These are phyloP conservation scores for Ophiosphaerella korrae DNA, from an alignment of 2,329 filamentous ascomycete genomes.

Conservation along the genomic window DNA sequence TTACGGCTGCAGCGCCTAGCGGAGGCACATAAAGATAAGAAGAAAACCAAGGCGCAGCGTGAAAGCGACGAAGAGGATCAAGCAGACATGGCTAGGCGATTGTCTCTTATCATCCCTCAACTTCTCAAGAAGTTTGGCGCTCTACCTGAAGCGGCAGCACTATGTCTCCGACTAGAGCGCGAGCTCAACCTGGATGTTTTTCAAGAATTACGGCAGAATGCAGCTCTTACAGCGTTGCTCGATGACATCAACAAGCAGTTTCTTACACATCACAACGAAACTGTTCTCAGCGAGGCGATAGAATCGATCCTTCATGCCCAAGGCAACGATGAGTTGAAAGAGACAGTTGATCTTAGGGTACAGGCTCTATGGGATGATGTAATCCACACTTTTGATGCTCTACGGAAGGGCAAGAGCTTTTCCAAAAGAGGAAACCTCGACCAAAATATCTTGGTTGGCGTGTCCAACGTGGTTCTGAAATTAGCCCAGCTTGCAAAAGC, in stretches of 20 bases:
- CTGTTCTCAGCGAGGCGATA: slow-evolving; percentile 82
- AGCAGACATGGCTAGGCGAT: slow-evolving; percentile 76
- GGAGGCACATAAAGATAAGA: slow-evolving; percentile 65
- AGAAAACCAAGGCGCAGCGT: slow-evolving; percentile 59
- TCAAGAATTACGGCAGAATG: slow-evolving; percentile 84
- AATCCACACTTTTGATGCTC: slow-evolving; percentile 71
- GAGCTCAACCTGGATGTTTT: slow-evolving; percentile 86
- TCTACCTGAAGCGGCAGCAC: slow-evolving; percentile 81
- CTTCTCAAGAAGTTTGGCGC: slow-evolving; percentile 93
- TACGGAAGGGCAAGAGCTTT: slow-evolving; percentile 73
- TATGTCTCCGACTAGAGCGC: slow-evolving; percentile 84
- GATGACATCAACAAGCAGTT: slow-evolving; percentile 96
- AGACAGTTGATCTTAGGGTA: slow-evolving; percentile 80
- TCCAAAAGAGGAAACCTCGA: slow-evolving; percentile 71
- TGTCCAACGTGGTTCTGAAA: slow-evolving; percentile 76
- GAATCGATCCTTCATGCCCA: slow-evolving; percentile 83
- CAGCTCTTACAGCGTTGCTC: slow-evolving; percentile 78
- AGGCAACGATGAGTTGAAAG: slow-evolving; percentile 85
- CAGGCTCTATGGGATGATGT: slow-evolving; percentile 85
- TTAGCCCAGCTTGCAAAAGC: slow-evolving; percentile 81
- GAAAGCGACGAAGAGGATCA: slow-evolving; percentile 72
- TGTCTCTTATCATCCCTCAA: slow-evolving; percentile 80
- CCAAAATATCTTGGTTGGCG: slow-evolving; percentile 66
- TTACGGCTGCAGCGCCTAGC: slow-evolving; percentile 69
- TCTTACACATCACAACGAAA: slow-evolving; percentile 84